A percentile compares a stretch with the other conserved stretches of the same genome.
Evolutionary conservation across 257 asterid species (phyloP).

Genomic region (Forsythia suspensa): DNA sequence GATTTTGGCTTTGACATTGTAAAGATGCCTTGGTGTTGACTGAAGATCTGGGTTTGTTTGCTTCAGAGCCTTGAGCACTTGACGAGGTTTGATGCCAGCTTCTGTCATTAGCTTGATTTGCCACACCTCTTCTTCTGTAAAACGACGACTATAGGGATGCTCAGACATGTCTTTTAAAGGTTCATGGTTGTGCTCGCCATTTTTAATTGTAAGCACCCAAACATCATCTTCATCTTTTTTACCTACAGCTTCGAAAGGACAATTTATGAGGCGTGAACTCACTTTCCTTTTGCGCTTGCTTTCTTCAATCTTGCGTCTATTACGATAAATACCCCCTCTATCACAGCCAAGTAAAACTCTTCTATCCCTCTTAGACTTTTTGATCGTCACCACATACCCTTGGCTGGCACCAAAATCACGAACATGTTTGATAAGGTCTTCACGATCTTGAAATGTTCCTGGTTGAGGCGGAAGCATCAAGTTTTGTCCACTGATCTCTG

Average conservation of each 20-base stretch:
- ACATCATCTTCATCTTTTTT: conserved; percentile 44
- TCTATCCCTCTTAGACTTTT: conserved; percentile 48
- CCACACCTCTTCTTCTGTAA: conserved; percentile 41
- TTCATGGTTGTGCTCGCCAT: conserved; percentile 53
- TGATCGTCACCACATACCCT: conserved; percentile 50
- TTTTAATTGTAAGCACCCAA: conserved; percentile 45
- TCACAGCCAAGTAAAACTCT: conserved; percentile 59
- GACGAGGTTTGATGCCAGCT: conserved; percentile 48
- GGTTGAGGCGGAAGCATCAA: conserved; percentile 49
- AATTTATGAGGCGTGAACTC: conserved; percentile 49
- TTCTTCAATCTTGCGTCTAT: conserved; percentile 43
- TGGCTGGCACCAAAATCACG: conserved; percentile 49
- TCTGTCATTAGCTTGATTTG: conserved; percentile 48
- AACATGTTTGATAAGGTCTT: conserved; percentile 42
- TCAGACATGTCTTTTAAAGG: conserved; percentile 51
- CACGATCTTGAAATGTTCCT: conserved; percentile 49
- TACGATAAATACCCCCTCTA: conserved; percentile 48
- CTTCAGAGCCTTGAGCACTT: conserved; percentile 44
- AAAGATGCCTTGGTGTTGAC: conserved; percentile 51
- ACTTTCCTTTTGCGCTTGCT: conserved; percentile 47
- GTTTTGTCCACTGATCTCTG: conserved; percentile 27
- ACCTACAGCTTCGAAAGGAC: conserved; percentile 53
- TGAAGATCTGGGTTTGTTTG: conserved; percentile 47
- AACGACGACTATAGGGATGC: conserved; percentile 51
- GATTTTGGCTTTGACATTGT: conserved; percentile 51